Percentiles rank a stretch among this genome's conserved stretches.
Conservation (phyloP, 345 rosid genomes). For the Firmiana major region DNA sequence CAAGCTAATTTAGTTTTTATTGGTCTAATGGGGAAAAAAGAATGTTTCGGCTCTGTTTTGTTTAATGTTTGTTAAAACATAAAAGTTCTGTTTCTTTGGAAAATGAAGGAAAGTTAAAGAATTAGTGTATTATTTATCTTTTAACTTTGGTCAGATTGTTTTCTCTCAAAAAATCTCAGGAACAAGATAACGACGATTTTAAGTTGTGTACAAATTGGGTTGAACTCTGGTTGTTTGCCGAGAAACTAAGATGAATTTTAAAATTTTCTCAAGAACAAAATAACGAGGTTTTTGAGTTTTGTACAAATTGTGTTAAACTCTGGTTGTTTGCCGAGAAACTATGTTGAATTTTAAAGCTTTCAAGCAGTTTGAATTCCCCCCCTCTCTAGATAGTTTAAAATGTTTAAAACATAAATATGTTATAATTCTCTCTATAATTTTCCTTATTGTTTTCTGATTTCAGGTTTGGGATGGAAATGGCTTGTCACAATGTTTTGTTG, state of each 20-base stretch:
- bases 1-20: background rate
- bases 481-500: slow-evolving; percentile 44
- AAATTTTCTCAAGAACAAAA: background rate
- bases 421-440: background rate
- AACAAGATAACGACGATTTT: too few species aligned
- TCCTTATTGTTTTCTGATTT: background rate
- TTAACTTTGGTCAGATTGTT: background rate
- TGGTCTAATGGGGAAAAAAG: background rate
- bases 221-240: too few species aligned
- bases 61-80: background rate
- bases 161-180: background rate
- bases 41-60: background rate
- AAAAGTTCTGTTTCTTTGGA: background rate
- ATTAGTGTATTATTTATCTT: background rate
- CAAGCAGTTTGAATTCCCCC: background rate
- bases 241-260: background rate
- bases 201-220: too few species aligned
- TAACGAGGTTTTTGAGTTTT: too few species aligned
- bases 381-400: background rate
- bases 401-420: background rate
- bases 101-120: background rate
- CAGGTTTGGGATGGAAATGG: slow-evolving; percentile 59
- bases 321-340: background rate
- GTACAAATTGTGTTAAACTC: too few species aligned
- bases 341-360: background rate